Evolutionary conservation across 2,329 filamentous ascomycete species (phyloP), one percentile per base, ranked within the genome.

Genomic region (Aspergillus sp.): DNA sequence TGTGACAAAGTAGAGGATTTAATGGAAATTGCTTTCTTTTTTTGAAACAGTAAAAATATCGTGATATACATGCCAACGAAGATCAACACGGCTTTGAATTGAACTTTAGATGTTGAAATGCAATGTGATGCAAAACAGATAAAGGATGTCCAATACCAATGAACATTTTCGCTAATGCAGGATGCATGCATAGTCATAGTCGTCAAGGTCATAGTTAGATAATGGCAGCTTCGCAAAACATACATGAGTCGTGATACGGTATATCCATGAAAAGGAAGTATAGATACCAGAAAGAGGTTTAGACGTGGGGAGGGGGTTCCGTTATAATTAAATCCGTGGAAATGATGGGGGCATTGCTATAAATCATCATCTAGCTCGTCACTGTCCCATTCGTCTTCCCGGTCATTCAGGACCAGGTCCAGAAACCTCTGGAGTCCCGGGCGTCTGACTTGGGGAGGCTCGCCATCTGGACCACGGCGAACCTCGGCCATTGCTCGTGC

Each of bases 361-460:
- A 73, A 74, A 53, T 68, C 70, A 47, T 80, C 80, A 17, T 84
- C 82, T 54, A 86, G 64, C 66, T 85, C 84, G 68, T 86, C 84
- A 63, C 82, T 85, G 63, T 86, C 83, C 84, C 84, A 86, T 60
- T 80, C 84, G 64, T 86, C 84, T 70, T 86, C 84, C 45, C 81
- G 78, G 61, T 86, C 84, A 55, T 81, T 76, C 58, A 75, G 69
- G 5, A 82, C 84, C 58, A 86, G 71, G 45, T 81, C 77, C 38
- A 86, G 65, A 64, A 86, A 86, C 28, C 81, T 73, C 66, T 83
- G 80, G 3, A 86, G 70, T 8, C 81, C 79, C 36, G 64, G 66
- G 50, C 65, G 63, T 60, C 63, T 62, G 32, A 71, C 65, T 50
- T 41, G 60, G 23, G 62, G 66, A 5, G 63, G 65, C 25, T 65